Evolutionary conservation across 805 yeast genomes (phyloP).

Genomic region (Candida gorgasii): DNA sequence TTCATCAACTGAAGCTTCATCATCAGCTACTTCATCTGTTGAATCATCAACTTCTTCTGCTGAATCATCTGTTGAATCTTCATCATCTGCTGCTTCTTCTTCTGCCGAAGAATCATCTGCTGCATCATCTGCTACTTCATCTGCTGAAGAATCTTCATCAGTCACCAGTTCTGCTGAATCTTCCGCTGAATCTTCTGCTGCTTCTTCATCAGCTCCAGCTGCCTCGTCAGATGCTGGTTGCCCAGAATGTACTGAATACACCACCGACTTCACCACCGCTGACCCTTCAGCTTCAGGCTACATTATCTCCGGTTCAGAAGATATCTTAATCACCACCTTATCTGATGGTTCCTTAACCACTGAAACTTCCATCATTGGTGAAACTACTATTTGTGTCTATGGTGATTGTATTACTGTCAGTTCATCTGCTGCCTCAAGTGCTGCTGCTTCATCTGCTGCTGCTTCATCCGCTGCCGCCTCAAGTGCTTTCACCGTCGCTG

Average conservation of each 20-base stretch:
- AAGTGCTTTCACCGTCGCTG: constrained; percentile 11
- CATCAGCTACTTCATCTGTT: constrained; percentile 7
- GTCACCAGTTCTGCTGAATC: background rate
- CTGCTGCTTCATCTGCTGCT: background rate
- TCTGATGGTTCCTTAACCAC: constrained; percentile 14
- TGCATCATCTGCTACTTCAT: background rate
- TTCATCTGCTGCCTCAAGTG: constrained; percentile 1
- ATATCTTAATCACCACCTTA: constrained; percentile 16
- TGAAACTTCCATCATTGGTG: constrained; percentile 5
- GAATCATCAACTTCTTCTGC: constrained; percentile 8
- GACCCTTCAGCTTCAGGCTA: constrained; percentile 14
- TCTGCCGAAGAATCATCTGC: background rate
- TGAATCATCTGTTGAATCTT: background rate
- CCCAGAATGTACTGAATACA: constrained; percentile 18
- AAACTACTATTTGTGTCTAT: constrained; percentile 11
- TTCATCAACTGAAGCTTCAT: background rate
- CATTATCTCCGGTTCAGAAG: constrained; percentile 15
- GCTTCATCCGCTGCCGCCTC: constrained; percentile 14
- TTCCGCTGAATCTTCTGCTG: background rate
- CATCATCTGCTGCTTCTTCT: constrained; percentile 7
- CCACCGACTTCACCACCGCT: constrained; percentile 16
- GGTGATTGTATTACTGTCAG: constrained; percentile 14
- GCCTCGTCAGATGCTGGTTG: background rate
- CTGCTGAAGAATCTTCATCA: constrained; percentile 6
- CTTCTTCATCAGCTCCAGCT: background rate